A percentile compares a stretch with the other conserved stretches of the same genome.
phyloP scores from a whole-genome alignment of 2,329 filamentous ascomycete species.

The Fusarium sp. region DNA sequence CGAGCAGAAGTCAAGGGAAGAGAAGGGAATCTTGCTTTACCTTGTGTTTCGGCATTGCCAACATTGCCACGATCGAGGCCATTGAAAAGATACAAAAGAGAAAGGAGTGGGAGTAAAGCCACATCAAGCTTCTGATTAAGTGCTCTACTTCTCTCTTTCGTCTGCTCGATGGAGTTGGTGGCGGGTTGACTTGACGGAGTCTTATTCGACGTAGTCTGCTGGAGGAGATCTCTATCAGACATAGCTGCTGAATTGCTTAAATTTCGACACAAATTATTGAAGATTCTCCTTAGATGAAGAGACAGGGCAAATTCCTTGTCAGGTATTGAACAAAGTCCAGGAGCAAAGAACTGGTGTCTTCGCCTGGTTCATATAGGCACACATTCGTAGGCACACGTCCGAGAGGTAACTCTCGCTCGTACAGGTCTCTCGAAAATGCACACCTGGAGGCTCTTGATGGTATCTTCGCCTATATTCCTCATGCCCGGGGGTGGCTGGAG shows the following conservation, averaged over 20 bases:
- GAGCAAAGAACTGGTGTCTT: conserved; percentile 2
- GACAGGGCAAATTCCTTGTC: conserved; percentile 2
- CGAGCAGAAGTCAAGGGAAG: neutral
- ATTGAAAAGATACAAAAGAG: conserved; percentile 58
- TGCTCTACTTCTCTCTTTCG: conserved; percentile 24
- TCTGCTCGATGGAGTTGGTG: conserved; percentile 14
- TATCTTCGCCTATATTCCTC: conserved; percentile 20
- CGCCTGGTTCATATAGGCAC: conserved; percentile 15
- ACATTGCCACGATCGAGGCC: conserved; percentile 58
- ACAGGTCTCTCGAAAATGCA: conserved; percentile 6
- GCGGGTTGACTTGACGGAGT: conserved; percentile 11
- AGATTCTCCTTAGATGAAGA: neutral
- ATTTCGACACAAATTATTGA: neutral
- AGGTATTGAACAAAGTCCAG: neutral
- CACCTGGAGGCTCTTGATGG: conserved; percentile 17
- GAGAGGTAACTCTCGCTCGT: conserved; percentile 8
- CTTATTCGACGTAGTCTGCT: conserved; percentile 20
- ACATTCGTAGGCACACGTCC: conserved; percentile 6
- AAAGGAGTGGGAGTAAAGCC: conserved; percentile 55
- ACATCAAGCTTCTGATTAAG: conserved; percentile 56
- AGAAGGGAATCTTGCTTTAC: conserved; percentile 33
- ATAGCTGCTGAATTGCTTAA: conserved; percentile 8
- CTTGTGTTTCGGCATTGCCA: conserved; percentile 57
- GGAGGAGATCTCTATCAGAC: conserved; percentile 13
- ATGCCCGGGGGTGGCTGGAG: conserved; percentile 24